These are phyloP conservation scores for Lomentospora prolificans DNA, from an alignment of 2,329 filamentous ascomycete species.

Conservation along the genomic window DNA sequence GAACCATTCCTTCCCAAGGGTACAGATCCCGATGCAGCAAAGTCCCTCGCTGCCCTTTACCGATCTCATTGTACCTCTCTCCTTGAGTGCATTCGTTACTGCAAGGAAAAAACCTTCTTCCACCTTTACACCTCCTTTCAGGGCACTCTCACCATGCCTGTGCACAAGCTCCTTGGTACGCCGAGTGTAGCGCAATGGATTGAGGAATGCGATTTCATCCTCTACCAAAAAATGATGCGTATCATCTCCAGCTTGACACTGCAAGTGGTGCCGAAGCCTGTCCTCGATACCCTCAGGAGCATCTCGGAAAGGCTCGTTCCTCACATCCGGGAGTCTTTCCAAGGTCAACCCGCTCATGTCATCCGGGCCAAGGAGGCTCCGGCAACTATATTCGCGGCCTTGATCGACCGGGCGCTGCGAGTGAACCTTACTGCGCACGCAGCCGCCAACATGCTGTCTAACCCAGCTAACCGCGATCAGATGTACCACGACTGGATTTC, in stretches of 20 bases:
- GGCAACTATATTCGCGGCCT: slow-evolving; percentile 75
- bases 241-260: slow-evolving; percentile 83
- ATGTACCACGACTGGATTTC: slow-evolving; percentile 92
- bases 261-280: slow-evolving; percentile 80
- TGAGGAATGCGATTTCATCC: slow-evolving; percentile 85
- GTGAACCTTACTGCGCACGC: slow-evolving; percentile 93
- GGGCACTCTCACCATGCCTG: slow-evolving; percentile 90
- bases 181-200: slow-evolving; percentile 83
- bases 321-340: slow-evolving; percentile 79
- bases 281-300: slow-evolving; percentile 76
- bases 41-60: slow-evolving; percentile 78
- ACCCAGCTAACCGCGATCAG: slow-evolving; percentile 79
- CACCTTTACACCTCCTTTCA: slow-evolving; percentile 92
- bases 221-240: slow-evolving; percentile 95
- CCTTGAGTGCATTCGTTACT: slow-evolving; percentile 90
- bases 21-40: slow-evolving; percentile 79
- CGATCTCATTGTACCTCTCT: slow-evolving; percentile 91
- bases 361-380: slow-evolving; percentile 79
- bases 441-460: slow-evolving; percentile 83
- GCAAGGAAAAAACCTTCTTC: slow-evolving; percentile 94
- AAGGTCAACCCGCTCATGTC: slow-evolving; percentile 75
- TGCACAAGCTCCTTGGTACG: slow-evolving; percentile 83
- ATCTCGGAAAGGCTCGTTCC: slow-evolving; percentile 73
- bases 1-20: slow-evolving; percentile 68
- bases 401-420: slow-evolving; percentile 77